Base-by-base conservation (phyloP, 2,329 filamentous ascomycete species). In the Microcera coccophila region DNA sequence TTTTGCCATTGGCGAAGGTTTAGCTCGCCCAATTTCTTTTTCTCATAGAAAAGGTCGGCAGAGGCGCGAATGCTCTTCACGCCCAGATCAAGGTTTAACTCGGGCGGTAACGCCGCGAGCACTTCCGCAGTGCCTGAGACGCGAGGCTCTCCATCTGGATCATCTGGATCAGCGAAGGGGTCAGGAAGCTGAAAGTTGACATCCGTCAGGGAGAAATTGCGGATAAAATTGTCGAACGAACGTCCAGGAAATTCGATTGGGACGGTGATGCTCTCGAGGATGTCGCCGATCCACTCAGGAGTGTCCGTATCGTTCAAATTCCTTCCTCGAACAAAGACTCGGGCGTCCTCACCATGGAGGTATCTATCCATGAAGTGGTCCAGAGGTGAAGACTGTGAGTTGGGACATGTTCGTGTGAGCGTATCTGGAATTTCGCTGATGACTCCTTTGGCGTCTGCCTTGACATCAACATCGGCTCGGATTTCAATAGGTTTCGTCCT, bases 181-280 rank as follows among this genome's bases (percentile, higher is more conserved):
- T 90, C 81, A 1, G 93, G 93, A 35, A 98, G 70, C 37, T 79
- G 81, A 63, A 98, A 95, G 57, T 94, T 82, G 31, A 94, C 88
- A 60, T 96, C 79, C 2, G 82, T 81, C 52, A 97, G 71, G 17
- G 89, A 86, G 61, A 97, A 96, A 54, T 93, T 91, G 54, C 84
- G 85, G 61, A 98, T 85, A 14, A 95, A 70, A 51, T 86, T 82
- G 52, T 90, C 89, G 56, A 96, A 84, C 0, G 83, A 83, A 45
- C 83, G 81, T 4, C 89, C 89, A 0, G 89, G 87, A 49, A 97
- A 86, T 5, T 89, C 85, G 5, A 97, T 72, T 3, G 90, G 90
- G 1, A 97, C 75, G 0, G 84, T 90, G 39, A 97, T 79, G 53
- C 86, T 89, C 35, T 83, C 82, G 28, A 97, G 71, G 17, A 98